A percentile compares a stretch with the other conserved stretches of the same genome.
These are phyloP conservation scores for Pyronema domesticum DNA, from an alignment of 495 filamentous ascomycete genomes.

Conservation along the genomic window DNA sequence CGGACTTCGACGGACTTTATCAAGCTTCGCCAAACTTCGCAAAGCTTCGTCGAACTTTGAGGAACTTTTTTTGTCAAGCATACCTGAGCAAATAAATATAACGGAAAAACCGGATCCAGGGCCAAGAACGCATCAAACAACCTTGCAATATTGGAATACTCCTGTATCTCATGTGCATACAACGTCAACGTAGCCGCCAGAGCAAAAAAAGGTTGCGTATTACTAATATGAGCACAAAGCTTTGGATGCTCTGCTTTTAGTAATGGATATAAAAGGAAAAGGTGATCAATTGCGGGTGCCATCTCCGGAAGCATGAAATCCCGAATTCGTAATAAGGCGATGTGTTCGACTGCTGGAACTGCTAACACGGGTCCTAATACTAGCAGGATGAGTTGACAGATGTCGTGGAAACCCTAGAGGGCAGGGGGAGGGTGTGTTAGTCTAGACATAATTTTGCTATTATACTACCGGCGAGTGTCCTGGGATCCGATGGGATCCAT, in stretches of 20 bases:
- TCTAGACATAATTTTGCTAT: background rate
- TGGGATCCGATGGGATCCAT: too few relatives aligned
- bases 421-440: background rate
- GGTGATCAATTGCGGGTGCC: conserved; percentile 60
- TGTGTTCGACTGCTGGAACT: conserved; percentile 44
- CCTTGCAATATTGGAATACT: conserved; percentile 68
- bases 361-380: conserved; percentile 45
- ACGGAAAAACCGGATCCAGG: conserved; percentile 59
- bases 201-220: conserved; percentile 77
- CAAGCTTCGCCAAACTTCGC: conserved; percentile 5
- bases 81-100: conserved; percentile 70
- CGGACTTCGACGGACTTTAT: too few relatives aligned
- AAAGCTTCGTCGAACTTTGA: background rate
- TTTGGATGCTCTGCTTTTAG: conserved; percentile 47
- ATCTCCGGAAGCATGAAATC: conserved; percentile 95
- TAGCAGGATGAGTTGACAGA: conserved; percentile 87
- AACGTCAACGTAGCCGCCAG: conserved; percentile 77
- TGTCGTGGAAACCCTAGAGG: conserved; percentile 72
- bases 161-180: conserved; percentile 89
- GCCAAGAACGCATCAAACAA: conserved; percentile 85
- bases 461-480: background rate
- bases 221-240: conserved; percentile 53
- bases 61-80: background rate
- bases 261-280: conserved; percentile 68
- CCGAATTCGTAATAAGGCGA: conserved; percentile 76